Conservation (phyloP, 2,329 filamentous ascomycete genomes). For the Malbranchea zuffiana region DNA sequence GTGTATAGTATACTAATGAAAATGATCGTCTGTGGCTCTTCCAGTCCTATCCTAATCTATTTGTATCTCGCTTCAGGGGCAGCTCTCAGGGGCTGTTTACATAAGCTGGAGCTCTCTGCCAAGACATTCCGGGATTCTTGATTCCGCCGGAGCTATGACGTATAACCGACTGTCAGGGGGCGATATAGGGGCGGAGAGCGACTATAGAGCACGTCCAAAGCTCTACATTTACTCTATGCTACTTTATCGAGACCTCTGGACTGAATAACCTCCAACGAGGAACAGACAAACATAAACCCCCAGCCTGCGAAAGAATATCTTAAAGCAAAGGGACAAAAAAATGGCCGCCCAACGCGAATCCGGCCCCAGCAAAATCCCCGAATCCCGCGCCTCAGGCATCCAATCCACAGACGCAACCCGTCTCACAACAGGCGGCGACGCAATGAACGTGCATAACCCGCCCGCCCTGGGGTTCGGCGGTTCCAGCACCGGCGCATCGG, state of each 20-base stretch:
- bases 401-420: conserved; percentile 2
- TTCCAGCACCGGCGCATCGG: neutral
- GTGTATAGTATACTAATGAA: no score
- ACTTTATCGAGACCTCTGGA: neutral
- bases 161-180: no score
- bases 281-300: neutral
- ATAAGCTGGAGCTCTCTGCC: no score
- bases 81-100: no score
- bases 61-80: no score
- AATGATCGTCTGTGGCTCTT: no score
- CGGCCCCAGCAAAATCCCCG: conserved; percentile 4
- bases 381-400: conserved; percentile 5
- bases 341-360: conserved; percentile 8
- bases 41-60: no score
- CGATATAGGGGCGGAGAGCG: no score
- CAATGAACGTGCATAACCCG: conserved; percentile 1
- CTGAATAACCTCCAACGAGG: neutral
- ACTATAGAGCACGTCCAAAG: no score
- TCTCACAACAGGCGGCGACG: conserved; percentile 6
- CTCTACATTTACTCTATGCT: neutral
- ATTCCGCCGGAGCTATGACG: no score
- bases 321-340: neutral
- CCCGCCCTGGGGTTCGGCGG: neutral
- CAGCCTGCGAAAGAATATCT: neutral
- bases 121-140: no score